These are phyloP conservation scores for Penicillium sp. DNA, from an alignment of 2,329 filamentous ascomycete genomes.

Conservation along the genomic window DNA sequence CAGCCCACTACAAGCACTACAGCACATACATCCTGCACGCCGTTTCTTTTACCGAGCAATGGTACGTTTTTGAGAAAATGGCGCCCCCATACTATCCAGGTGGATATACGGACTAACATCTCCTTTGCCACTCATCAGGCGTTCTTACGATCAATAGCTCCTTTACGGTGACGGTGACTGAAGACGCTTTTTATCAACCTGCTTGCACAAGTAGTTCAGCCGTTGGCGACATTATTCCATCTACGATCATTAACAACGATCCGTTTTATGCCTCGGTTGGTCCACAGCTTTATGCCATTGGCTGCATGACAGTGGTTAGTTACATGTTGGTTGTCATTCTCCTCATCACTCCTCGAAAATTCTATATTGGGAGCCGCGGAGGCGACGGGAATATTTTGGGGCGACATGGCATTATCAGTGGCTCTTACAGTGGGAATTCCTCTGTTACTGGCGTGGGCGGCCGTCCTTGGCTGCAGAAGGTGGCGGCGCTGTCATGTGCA, in stretches of 20 bases:
- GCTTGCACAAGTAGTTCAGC: slow-evolving; percentile 42
- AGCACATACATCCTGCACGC: slow-evolving; percentile 53
- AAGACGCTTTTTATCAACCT: slow-evolving; percentile 49
- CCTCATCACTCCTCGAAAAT: slow-evolving; percentile 89
- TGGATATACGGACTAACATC: not conserved
- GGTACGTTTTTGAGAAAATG: slow-evolving; percentile 37
- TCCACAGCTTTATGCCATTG: slow-evolving; percentile 88
- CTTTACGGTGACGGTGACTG: slow-evolving; percentile 41
- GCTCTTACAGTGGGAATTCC: slow-evolving; percentile 61
- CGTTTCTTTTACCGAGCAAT: slow-evolving; percentile 58
- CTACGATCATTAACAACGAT: slow-evolving; percentile 64
- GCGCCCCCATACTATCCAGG: not conserved
- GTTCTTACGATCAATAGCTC: slow-evolving; percentile 40
- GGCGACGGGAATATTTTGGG: slow-evolving; percentile 70
- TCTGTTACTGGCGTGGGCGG: slow-evolving; percentile 81
- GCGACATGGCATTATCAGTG: slow-evolving; percentile 77
- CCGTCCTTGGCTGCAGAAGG: slow-evolving; percentile 86
- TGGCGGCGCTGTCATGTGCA: slow-evolving; percentile 60
- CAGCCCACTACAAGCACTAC: slow-evolving; percentile 35
- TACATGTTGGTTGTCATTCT: slow-evolving; percentile 94
- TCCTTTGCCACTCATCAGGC: slow-evolving; percentile 21
- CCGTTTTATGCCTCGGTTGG: slow-evolving; percentile 94
- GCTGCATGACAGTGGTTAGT: slow-evolving; percentile 82
- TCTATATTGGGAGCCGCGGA: slow-evolving; percentile 71
- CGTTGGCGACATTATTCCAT: slow-evolving; percentile 30